A percentile compares a stretch with the other conserved stretches of the same genome.
These are phyloP conservation scores for Candida arabinofermentans DNA, from an alignment of 805 yeast genomes.

Conservation along the genomic window DNA sequence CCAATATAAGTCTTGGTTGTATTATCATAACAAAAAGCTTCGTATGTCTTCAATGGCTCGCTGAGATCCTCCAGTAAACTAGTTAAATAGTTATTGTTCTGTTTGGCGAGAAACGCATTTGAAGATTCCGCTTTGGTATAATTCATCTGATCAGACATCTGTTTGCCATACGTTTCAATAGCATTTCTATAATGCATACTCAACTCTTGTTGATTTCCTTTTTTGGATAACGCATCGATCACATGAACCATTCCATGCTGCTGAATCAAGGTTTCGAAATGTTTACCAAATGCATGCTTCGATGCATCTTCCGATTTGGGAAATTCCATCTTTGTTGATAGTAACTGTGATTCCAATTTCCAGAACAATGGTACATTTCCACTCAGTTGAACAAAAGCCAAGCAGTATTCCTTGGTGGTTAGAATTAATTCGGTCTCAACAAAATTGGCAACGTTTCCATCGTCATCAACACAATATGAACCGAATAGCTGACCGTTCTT, in stretches of 20 bases:
- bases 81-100: conserved; percentile 22
- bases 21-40: conserved; percentile 42
- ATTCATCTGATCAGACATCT: conserved; percentile 14
- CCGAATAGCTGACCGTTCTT: conserved; percentile 50
- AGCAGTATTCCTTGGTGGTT: conserved; percentile 37
- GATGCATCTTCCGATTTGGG: conserved; percentile 53
- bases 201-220: conserved; percentile 42
- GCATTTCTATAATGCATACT: conserved; percentile 34
- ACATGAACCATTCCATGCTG: conserved; percentile 50
- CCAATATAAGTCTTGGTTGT: conserved; percentile 35
- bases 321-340: conserved; percentile 42
- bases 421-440: conserved; percentile 50
- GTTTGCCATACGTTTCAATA: conserved; percentile 10
- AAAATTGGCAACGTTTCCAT: conserved; percentile 48
- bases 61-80: conserved; percentile 19
- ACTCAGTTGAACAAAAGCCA: conserved; percentile 42
- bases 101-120: conserved; percentile 33
- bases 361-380: conserved; percentile 57
- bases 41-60: conserved; percentile 37
- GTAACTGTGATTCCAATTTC: conserved; percentile 44
- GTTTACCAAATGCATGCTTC: conserved; percentile 46
- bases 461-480: conserved; percentile 55
- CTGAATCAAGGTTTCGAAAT: conserved; percentile 42
- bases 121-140: conserved; percentile 36
- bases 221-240: conserved; percentile 43